Evolutionary conservation across 306 rosid species (phyloP).

Genomic region (Rosa multiflora): DNA sequence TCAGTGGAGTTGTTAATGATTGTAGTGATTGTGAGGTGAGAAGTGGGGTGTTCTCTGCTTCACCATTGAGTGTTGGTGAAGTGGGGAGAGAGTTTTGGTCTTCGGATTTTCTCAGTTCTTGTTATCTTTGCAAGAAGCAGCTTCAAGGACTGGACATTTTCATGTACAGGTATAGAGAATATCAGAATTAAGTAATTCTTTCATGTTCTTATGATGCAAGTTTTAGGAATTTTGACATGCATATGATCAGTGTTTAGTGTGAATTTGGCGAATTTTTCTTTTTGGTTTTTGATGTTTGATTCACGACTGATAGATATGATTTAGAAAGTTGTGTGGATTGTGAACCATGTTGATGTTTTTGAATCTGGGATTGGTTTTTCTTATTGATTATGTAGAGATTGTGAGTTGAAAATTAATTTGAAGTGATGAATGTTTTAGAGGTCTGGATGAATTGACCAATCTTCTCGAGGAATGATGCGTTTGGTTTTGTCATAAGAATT

Average conservation of each 20-base stretch:
- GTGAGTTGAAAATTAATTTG: not conserved
- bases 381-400: not conserved
- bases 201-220: not conserved
- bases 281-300: not conserved
- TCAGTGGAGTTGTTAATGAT: conserved; percentile 22
- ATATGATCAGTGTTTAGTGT: not conserved
- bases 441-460: conserved; percentile 2
- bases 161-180: conserved; percentile 63
- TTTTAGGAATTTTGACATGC: not conserved
- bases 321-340: not conserved
- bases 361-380: not conserved
- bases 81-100: conserved; percentile 32
- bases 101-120: conserved; percentile 50
- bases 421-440: not conserved
- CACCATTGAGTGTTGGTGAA: conserved; percentile 46
- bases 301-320: not conserved
- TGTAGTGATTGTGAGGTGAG: conserved; percentile 19
- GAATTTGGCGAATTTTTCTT: not conserved
- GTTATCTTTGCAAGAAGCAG: conserved; percentile 59
- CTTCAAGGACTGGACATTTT: conserved; percentile 76
- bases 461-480: not conserved
- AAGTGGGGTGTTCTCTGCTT: conserved; percentile 53
- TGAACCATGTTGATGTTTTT: not conserved
- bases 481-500: not conserved
- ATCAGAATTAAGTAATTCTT: not conserved